A percentile compares a stretch with the other conserved stretches of the same genome.
phyloP scores from a whole-genome alignment of 495 filamentous ascomycete species.

The Aspergillus wentii region DNA sequence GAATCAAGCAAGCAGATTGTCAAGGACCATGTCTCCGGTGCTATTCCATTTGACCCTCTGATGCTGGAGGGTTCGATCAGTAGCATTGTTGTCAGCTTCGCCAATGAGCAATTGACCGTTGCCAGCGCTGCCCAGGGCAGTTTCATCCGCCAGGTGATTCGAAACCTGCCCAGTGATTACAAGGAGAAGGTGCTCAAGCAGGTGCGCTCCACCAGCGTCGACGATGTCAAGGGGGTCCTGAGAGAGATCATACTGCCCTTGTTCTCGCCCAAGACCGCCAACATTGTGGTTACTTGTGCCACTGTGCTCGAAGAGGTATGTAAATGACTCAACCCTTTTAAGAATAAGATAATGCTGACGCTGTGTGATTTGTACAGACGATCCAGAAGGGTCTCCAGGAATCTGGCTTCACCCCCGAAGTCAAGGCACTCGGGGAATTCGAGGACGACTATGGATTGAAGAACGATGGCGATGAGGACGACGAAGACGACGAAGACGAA shows the following conservation, averaged over 20 bases:
- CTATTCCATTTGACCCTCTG: conserved; percentile 64
- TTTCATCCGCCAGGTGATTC: conserved; percentile 76
- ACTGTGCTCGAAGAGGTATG: conserved; percentile 78
- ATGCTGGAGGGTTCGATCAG: conserved; percentile 88
- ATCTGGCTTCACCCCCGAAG: conserved; percentile 71
- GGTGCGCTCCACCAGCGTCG: conserved; percentile 68
- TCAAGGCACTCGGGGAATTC: conserved; percentile 73
- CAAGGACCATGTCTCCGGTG: conserved; percentile 58
- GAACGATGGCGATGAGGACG: conserved; percentile 60
- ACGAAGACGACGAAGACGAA: conserved; percentile 61
- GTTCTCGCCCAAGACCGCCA: conserved; percentile 70
- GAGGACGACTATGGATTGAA: conserved; percentile 89
- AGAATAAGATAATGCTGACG: too few species aligned
- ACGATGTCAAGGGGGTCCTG: conserved; percentile 74
- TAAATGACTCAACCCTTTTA: conserved; percentile 2
- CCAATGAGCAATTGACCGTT: conserved; percentile 83
- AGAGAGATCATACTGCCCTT: conserved; percentile 69
- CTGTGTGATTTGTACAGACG: conserved; percentile 51
- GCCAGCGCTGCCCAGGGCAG: conserved; percentile 71
- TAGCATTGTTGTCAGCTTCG: conserved; percentile 75
- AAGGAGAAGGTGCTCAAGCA: conserved; percentile 67
- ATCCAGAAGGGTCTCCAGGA: conserved; percentile 65
- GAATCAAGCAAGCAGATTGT: conserved; percentile 69
- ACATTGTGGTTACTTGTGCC: conserved; percentile 85
- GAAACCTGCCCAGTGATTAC: conserved; percentile 72